These are phyloP conservation scores for Microcera coccophila DNA, from an alignment of 2,329 filamentous ascomycete species.

Conservation along the genomic window DNA sequence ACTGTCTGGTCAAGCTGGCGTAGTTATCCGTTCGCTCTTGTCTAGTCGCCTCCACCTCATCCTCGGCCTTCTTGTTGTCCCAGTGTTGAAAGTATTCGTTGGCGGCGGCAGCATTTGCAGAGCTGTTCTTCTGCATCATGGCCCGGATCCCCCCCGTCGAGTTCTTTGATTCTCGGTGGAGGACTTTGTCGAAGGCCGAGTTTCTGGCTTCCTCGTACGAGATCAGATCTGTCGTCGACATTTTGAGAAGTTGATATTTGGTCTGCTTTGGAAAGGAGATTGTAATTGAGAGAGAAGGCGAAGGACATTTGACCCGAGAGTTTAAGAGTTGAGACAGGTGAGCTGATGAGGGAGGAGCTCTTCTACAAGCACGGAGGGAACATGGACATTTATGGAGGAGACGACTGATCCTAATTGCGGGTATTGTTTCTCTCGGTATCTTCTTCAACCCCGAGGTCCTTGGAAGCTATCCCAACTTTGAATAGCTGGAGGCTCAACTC, in stretches of 20 bases:
- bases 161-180: constrained; percentile 66
- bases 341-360: too few species aligned
- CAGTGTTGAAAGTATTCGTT: constrained; percentile 91
- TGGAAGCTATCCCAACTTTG: too few species aligned
- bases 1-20: constrained; percentile 83
- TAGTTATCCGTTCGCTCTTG: constrained; percentile 77
- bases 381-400: too few species aligned
- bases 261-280: neutral
- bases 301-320: too few species aligned
- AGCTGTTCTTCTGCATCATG: constrained; percentile 72
- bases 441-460: too few species aligned
- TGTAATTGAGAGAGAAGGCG: neutral
- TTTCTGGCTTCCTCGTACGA: constrained; percentile 73
- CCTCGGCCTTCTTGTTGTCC: constrained; percentile 70
- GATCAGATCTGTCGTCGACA: constrained; percentile 54
- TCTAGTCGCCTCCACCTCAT: constrained; percentile 67
- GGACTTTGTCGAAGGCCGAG: constrained; percentile 77
- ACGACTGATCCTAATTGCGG: too few species aligned
- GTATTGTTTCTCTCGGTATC: too few species aligned
- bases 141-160: constrained; percentile 67
- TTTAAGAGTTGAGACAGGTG: too few species aligned
- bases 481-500: too few species aligned
- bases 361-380: too few species aligned
- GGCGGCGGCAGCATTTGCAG: constrained; percentile 69
- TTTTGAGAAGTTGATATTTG: constrained; percentile 9